These are phyloP conservation scores for Phytophthora macrochlamydospora DNA, from an alignment of 352 stramenopile species.

Conservation along the genomic window DNA sequence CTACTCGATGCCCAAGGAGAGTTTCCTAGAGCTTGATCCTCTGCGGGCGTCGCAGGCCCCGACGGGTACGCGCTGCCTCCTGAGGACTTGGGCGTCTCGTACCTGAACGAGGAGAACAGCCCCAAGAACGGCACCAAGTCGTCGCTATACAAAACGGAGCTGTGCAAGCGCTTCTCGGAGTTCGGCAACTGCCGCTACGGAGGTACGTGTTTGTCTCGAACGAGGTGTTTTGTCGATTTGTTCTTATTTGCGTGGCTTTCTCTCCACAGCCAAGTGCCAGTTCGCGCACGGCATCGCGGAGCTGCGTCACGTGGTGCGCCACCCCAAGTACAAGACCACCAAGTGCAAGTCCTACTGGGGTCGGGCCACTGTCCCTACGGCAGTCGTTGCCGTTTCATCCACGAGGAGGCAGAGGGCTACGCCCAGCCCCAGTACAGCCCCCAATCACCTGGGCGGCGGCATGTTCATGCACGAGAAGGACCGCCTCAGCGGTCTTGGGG, in stretches of 20 bases:
- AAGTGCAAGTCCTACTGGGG: constrained; percentile 92
- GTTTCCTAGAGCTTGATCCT: constrained; percentile 72
- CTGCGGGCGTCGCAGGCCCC: constrained; percentile 20
- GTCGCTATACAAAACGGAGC: constrained; percentile 88
- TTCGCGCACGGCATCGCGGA: constrained; percentile 85
- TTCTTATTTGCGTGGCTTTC: constrained; percentile 4
- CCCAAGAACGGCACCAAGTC: constrained; percentile 87
- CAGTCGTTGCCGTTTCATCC: constrained; percentile 88
- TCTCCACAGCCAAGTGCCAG: constrained; percentile 78
- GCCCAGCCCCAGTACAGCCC: constrained; percentile 60
- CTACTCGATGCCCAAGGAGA: constrained; percentile 81
- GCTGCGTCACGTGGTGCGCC: constrained; percentile 82
- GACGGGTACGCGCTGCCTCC: constrained; percentile 51
- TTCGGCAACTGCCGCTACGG: constrained; percentile 89
- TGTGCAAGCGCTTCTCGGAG: constrained; percentile 88
- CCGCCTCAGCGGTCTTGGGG: constrained; percentile 24
- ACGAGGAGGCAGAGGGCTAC: constrained; percentile 79
- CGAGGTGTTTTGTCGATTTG: background rate
- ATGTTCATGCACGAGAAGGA: constrained; percentile 76
- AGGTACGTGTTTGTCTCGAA: constrained; percentile 34
- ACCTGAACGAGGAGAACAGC: constrained; percentile 83
- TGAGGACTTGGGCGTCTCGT: constrained; percentile 49
- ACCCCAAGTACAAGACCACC: constrained; percentile 92
- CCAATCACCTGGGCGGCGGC: constrained; percentile 31
- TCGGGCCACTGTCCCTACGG: constrained; percentile 89